A percentile compares a stretch with the other conserved stretches of the same genome.
phyloP scores from a whole-genome alignment of 208 protist genomes.

The Leishmania amazonensis region DNA sequence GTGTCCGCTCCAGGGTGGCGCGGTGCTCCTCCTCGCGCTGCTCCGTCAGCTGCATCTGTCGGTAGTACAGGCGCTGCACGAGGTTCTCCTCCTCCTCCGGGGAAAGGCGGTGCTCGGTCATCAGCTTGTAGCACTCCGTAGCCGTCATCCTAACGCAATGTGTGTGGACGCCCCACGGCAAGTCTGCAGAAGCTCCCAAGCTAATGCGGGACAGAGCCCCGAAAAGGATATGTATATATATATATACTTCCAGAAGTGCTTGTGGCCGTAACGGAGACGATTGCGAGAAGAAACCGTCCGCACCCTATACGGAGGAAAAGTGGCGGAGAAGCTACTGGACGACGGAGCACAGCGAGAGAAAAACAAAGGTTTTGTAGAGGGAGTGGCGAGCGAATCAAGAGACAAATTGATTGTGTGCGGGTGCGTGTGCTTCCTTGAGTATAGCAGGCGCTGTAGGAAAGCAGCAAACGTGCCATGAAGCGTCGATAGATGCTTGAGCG shows the following conservation, averaged over 20 bases:
- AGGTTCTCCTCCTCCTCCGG: slow-evolving; percentile 64
- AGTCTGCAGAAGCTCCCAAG: neutral
- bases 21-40: slow-evolving; percentile 65
- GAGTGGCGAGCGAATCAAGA: neutral
- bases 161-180: neutral
- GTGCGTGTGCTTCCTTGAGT: neutral
- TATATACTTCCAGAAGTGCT: neutral
- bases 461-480: neutral
- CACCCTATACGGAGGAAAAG: neutral
- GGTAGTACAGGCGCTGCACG: slow-evolving; percentile 81
- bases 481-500: neutral
- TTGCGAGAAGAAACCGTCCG: neutral
- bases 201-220: neutral
- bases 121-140: slow-evolving; percentile 28
- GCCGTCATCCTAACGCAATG: slow-evolving; percentile 14
- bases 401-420: neutral
- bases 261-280: neutral
- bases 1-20: slow-evolving; percentile 44
- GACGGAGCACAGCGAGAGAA: neutral
- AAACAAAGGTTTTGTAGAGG: neutral
- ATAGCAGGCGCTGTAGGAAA: neutral
- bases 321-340: neutral
- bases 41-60: slow-evolving; percentile 69
- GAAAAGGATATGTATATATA: neutral
- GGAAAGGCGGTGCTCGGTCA: slow-evolving; percentile 33